Evolutionary conservation across 768 basidiomycete species (phyloP), one percentile per base, ranked within the genome.

Genomic region (Tephrocybe rancida): DNA sequence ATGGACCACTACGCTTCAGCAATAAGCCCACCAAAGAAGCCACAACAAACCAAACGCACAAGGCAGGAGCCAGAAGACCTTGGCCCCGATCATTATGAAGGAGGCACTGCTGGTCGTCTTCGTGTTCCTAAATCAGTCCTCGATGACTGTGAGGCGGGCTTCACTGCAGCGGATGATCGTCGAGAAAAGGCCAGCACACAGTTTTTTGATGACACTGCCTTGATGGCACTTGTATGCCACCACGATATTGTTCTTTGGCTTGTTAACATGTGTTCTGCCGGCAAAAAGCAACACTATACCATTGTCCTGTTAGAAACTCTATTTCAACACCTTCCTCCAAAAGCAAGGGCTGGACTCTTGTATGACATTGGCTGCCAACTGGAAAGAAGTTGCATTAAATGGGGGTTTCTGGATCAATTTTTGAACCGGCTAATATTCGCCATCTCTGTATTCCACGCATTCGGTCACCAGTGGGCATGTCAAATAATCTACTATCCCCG

Each of bases 381-480:
- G 1, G n/a, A 43, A 9, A 2, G 48, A 1, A 39, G 37, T 25
- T 50, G 41, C 24, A 24, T 43, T 2, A 43, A 43, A 9, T 50
- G 50, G 50, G 10, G 26, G 2, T 44, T 50, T 14, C 50, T 50
- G 7, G 45, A 58, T 3, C 50, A 59, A 3, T 61, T 67, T 35
- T 37, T 59, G 3, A 27, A 52, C n/a, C 61, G 63, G 4, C 44
- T 75, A 3, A 16, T 41, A 0, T 73, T 67, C 47, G 65, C 55
- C 5, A 64, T 68, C 0, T 66, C 69, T 0, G 67, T 70, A 3
- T 68, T 74, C 57, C 73, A 74, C 57, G 68, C 70, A 4, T 73
- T 67, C 38, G 65, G 70, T 2, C 73, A 73, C 39, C 60, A 69
- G 19, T 73, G 72, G 73, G 58, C 63, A 3, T 73, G 69, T 54